These are phyloP conservation scores for Erysiphe neolycopersici DNA, from an alignment of 2,329 filamentous ascomycete species.

Conservation along the genomic window DNA sequence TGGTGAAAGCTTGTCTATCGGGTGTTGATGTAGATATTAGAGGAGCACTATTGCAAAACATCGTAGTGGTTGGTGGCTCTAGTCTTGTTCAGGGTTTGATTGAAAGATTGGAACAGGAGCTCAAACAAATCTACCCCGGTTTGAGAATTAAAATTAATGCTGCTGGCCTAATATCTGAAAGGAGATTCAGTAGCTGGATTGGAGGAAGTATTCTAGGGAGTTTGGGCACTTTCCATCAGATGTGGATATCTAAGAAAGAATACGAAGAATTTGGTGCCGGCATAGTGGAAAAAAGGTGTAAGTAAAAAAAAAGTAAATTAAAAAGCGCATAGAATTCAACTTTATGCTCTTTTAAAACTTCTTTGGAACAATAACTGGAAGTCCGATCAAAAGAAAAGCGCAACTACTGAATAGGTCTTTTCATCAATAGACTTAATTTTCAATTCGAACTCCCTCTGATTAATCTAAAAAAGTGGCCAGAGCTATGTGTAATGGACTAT, in stretches of 20 bases:
- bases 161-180: conserved; percentile 60
- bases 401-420: too few relatives aligned
- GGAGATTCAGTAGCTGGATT: conserved; percentile 85
- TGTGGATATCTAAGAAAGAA: conserved; percentile 97
- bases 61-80: conserved; percentile 76
- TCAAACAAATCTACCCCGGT: conserved; percentile 57
- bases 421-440: too few relatives aligned
- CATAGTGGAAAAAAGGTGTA: conserved; percentile 91
- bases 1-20: conserved; percentile 52
- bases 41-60: conserved; percentile 57
- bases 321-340: too few relatives aligned
- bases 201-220: conserved; percentile 89
- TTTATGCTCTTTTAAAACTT: too few relatives aligned
- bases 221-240: conserved; percentile 92
- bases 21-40: conserved; percentile 76
- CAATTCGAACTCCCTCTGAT: too few relatives aligned
- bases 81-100: conserved; percentile 77
- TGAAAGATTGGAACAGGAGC: conserved; percentile 65
- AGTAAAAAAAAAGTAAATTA: conserved; percentile 22
- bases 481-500: too few relatives aligned
- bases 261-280: conserved; percentile 82
- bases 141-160: conserved; percentile 73
- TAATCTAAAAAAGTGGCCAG: too few relatives aligned
- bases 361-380: too few relatives aligned
- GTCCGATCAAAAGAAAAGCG: too few relatives aligned